Evolutionary conservation across 2,329 filamentous ascomycete species (phyloP), one percentile per base, ranked within the genome.

Genomic region (Lithohypha guttulata): DNA sequence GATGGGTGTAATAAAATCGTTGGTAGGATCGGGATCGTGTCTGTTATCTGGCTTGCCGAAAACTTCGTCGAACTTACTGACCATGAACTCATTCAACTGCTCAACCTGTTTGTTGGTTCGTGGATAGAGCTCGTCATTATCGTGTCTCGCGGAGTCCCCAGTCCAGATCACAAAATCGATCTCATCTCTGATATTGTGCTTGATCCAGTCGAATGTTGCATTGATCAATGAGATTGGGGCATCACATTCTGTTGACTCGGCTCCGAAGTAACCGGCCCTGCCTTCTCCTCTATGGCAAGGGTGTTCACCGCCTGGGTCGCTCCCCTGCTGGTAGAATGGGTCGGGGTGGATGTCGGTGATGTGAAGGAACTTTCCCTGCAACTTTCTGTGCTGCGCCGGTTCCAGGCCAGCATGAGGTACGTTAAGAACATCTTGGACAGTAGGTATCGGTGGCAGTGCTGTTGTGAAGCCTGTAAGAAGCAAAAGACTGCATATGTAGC

Each of bases 311-410:
- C 73, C 68, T 30, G 82, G 82, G 17, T 82, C 81, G 8, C 84
- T 74, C 58, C 87, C 81, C 6, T 73, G 61, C 60, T 84, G 79
- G 69, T 95, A 98, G 61, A 84, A 83, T 29, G 76, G 75, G 59
- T 98, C 91, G 32, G 86, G 85, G 55, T 98, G 91, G 52, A 96
- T 73, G 63, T 98, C 91, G 62, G 85, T 91, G 51, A 93, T 83
- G 61, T 93, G 85, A 55, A 93, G 69, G 64, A 93, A 93, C 57
- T 75, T 76, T 48, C 85, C 85, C 48, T 74, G 72, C 52, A 85
- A 62, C 53, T 66, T 48, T 32, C 49, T 40, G 3, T 31, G 43
- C 20, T 30, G 34, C 20, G n/a, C 34, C 13, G 10, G 21, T 20
- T 22, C 4, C 30, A n/a, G n/a, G 28, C 19, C 19, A n/a, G 11